Evolutionary conservation across 2,329 filamentous ascomycete species (phyloP), one percentile per base, ranked within the genome.

Genomic region (Colletotrichum truncatum): DNA sequence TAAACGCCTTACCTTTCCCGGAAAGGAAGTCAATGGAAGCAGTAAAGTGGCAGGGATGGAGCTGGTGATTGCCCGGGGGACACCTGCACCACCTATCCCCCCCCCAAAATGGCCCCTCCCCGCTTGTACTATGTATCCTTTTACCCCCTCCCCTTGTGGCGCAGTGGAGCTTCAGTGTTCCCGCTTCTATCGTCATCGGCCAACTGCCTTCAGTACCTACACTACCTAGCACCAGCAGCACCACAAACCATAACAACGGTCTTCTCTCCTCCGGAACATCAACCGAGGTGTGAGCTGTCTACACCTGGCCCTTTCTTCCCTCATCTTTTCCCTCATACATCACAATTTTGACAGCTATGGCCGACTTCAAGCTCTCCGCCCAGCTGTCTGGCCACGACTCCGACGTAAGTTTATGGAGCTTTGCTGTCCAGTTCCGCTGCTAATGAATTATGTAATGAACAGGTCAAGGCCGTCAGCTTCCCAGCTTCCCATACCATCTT

Each of bases 331-430:
- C 30, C 3, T 23, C 36, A 14, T 14, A 28, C 18, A 23, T 9
- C n/a, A 16, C 10, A 14, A 4, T 8, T 5, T 14, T 26, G 16
- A 25, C 52, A 62, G 70, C 70, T 72, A 94, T 95, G 91, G 83
- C 86, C 78, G 91, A 94, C 76, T 98, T 93, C 86, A 97, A 95
- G 86, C 89, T 99, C 74, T 97, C 96, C 67, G 94, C 95, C 71
- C 92, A 93, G 75, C 87, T 99, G 70, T 83, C 89, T 71, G 95
- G 93, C 74, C 96, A 99, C 78, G 92, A 96, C 78, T 91, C 96
- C 77, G 96, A 99, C 88, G 96, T 98, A 85, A 80, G 90, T 72
- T 39, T 43, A 32, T 8, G 51, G 54, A 16, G 45, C 49, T 39
- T 60, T 28, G 16, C 16, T 34, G 53, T 57, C 62, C 32, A 12